Conservation (phyloP, 1,139 yeast genomes). For the Scheffersomyces segobiensis region DNA sequence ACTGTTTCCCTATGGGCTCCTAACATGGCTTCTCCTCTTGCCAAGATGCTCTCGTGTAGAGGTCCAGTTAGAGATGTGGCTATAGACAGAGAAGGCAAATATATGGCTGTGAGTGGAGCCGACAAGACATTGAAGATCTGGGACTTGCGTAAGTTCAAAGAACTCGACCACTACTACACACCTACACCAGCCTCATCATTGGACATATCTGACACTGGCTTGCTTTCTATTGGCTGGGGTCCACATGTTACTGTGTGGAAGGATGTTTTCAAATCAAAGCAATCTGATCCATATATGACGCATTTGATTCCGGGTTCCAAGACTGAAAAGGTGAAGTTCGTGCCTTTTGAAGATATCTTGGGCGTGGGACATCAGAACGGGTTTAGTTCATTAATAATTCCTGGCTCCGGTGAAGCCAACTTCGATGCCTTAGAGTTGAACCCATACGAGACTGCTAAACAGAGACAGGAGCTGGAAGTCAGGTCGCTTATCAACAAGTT, state of each 20-base stretch:
- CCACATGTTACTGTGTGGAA: slow-evolving; percentile 92
- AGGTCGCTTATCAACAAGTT: slow-evolving; percentile 82
- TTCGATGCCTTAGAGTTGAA: slow-evolving; percentile 91
- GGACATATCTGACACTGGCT: slow-evolving; percentile 84
- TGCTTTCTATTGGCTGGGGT: slow-evolving; percentile 90
- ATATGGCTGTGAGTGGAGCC: slow-evolving; percentile 92
- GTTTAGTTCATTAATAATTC: slow-evolving; percentile 76
- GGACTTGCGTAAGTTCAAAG: slow-evolving; percentile 87
- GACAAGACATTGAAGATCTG: slow-evolving; percentile 85
- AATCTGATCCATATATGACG: slow-evolving; percentile 85
- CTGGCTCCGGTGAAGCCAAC: slow-evolving; percentile 98
- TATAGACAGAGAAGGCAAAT: slow-evolving; percentile 86
- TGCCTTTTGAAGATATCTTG: slow-evolving; percentile 94
- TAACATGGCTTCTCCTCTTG: slow-evolving; percentile 81
- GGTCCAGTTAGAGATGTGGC: slow-evolving; percentile 90
- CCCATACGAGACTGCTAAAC: slow-evolving; percentile 89
- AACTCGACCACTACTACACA: slow-evolving; percentile 68
- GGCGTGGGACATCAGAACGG: slow-evolving; percentile 87
- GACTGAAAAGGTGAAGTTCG: slow-evolving; percentile 67
- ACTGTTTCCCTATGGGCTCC: slow-evolving; percentile 95
- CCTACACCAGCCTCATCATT: slow-evolving; percentile 87
- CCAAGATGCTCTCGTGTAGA: slow-evolving; percentile 72
- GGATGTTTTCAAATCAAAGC: slow-evolving; percentile 62
- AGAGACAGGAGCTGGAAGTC: slow-evolving; percentile 93
- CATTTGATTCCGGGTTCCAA: slow-evolving; percentile 81